A percentile compares a stretch with the other conserved stretches of the same genome.
These are phyloP conservation scores for Coemansia biformis DNA, from an alignment of 192 early-diverging fungal species.

Conservation along the genomic window DNA sequence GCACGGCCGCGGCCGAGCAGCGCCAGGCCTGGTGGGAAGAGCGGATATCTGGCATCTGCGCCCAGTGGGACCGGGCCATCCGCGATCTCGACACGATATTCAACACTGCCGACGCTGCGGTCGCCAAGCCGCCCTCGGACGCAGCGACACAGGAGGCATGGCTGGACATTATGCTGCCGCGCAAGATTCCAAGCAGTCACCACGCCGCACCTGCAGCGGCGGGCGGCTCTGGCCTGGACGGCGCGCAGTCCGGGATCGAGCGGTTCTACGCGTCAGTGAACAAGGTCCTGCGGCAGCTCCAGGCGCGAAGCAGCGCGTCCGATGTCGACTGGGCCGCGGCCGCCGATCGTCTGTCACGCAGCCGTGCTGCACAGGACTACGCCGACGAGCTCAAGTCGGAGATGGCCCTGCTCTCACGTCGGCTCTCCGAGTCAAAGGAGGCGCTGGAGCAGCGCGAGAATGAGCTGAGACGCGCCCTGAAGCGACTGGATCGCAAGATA, in stretches of 20 bases:
- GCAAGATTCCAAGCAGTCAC: slow-evolving; percentile 6
- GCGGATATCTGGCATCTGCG: slow-evolving; percentile 42
- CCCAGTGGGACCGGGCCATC: slow-evolving; percentile 51
- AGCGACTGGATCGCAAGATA: slow-evolving; percentile 46
- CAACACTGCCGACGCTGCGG: slow-evolving; percentile 1
- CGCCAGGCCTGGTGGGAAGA: slow-evolving; percentile 46
- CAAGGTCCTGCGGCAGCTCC: slow-evolving; percentile 29
- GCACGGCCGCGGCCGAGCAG: slow-evolving; percentile 40
- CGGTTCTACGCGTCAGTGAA: slow-evolving; percentile 35
- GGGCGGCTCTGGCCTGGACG: neutral
- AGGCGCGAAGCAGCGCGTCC: slow-evolving; percentile 11
- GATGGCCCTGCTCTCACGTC: slow-evolving; percentile 29
- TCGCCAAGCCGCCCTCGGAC: neutral
- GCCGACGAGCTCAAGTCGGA: slow-evolving; percentile 34
- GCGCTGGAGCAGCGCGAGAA: slow-evolving; percentile 30
- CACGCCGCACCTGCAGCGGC: slow-evolving; percentile 2
- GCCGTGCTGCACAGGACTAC: slow-evolving; percentile 25
- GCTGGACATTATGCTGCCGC: slow-evolving; percentile 31
- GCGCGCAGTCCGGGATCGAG: slow-evolving; percentile 21
- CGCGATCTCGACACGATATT: slow-evolving; percentile 32
- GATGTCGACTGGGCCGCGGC: slow-evolving; percentile 32
- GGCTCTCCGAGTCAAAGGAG: slow-evolving; percentile 35
- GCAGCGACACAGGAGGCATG: slow-evolving; percentile 9
- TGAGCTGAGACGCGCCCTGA: slow-evolving; percentile 45
- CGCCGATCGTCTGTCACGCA: slow-evolving; percentile 23